phyloP scores from a whole-genome alignment of 2,329 filamentous ascomycete species.

The Sporothrix protearum region DNA sequence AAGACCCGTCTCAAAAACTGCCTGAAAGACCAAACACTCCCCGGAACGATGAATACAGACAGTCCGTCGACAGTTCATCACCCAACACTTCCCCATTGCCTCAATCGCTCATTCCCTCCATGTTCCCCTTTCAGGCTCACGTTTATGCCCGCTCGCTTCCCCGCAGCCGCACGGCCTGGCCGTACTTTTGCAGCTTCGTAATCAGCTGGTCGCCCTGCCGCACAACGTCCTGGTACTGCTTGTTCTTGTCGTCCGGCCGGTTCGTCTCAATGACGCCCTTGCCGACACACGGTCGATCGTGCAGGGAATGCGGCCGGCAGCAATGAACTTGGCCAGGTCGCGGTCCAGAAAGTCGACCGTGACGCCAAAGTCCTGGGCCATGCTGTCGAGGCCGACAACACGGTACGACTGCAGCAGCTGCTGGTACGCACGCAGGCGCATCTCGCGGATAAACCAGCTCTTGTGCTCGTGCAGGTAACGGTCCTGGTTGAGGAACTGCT shows the following conservation, averaged over 20 bases:
- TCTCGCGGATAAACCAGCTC: conserved; percentile 96
- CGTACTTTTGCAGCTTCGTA: conserved; percentile 99
- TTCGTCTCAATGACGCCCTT: conserved; percentile 98
- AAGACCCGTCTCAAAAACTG: background rate
- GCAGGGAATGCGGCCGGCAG: conserved; percentile 87
- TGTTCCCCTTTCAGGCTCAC: background rate
- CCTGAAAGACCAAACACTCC: background rate
- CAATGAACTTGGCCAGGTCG: conserved; percentile 95
- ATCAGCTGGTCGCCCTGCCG: conserved; percentile 97
- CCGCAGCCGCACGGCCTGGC: conserved; percentile 87
- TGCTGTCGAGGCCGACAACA: conserved; percentile 92
- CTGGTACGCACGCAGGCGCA: conserved; percentile 93
- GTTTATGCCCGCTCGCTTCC: conserved; percentile 83
- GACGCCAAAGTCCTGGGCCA: conserved; percentile 96
- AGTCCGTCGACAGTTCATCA: background rate
- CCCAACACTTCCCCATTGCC: background rate
- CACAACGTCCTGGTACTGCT: conserved; percentile 97
- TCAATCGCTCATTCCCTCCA: background rate
- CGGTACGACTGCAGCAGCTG: conserved; percentile 96
- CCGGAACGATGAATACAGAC: background rate
- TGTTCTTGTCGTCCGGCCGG: conserved; percentile 97
- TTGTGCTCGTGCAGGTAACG: conserved; percentile 95
- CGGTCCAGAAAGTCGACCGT: conserved; percentile 94
- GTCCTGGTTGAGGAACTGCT: conserved; percentile 89
- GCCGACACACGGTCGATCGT: conserved; percentile 96